Base-by-base conservation (phyloP, 768 basidiomycete genomes). In the Kwoniella sp. region DNA sequence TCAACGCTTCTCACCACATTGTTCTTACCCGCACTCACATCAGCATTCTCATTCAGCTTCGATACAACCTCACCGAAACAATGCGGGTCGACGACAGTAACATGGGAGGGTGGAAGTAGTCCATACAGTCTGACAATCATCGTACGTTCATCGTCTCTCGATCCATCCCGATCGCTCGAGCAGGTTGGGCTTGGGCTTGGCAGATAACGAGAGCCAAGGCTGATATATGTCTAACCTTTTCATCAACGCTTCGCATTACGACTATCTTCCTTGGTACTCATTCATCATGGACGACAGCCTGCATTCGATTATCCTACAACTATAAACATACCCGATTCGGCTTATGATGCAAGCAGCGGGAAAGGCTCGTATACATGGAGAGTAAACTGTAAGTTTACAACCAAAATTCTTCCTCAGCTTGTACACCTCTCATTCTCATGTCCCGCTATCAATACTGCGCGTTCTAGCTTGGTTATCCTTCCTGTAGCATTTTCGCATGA, bases 301-400 rank as follows among this genome's bases (percentile, higher is more conserved):
- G 70, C 69, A 8, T 76, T 64, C 53, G 74, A 76, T 37, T 76
- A 76, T 53, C 74, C 74, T 5, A 13, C 58, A 13, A 73, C 73
- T 36, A 51, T 73, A 1, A 60, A 68, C 3, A 50, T 76, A 29
- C 74, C 74, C 8, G 33, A 52, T 51, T 59, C 68, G 4, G 65
- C 64, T 2, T 76, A 63, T 60, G 57, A 64, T 27, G 40, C 47
- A 19, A 56, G 55, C 15, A 7, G 40, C 2, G 66, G 48, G 7
- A 53, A 49, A n/a, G 72, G 74, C 8, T 60, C 53, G 17, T 73
- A 72, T 46, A 49, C 46, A 22, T 76, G 72, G 72, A 68, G 58
- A 1, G 74, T 73, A 21, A 72, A 73, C 50, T 76, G 74, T 76
- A 47, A 55, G 72, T 49, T 1, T 36, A 37, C 22, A 21, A 24